These are phyloP conservation scores for Xerophyta viscosa DNA, from an alignment of 106 monocot genomes.

Conservation along the genomic window DNA sequence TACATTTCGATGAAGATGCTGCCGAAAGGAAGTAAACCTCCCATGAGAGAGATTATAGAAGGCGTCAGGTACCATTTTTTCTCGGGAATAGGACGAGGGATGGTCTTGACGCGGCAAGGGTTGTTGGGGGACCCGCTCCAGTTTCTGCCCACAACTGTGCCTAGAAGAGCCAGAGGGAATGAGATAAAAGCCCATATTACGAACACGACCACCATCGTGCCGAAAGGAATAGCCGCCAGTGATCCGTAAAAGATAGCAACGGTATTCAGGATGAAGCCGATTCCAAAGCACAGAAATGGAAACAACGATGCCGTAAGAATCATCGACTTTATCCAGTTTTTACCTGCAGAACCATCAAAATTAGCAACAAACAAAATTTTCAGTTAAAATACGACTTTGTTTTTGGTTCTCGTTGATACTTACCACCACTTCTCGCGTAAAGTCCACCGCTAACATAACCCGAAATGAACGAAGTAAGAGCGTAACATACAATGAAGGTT, in stretches of 20 bases:
- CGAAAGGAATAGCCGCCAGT: slow-evolving; percentile 10
- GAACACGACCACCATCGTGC: slow-evolving; percentile 9
- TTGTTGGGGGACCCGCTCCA: slow-evolving; percentile 55
- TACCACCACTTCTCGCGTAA: slow-evolving; percentile 96
- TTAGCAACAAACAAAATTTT: not conserved
- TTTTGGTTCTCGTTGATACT: slow-evolving; percentile 3
- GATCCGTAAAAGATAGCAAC: slow-evolving; percentile 43
- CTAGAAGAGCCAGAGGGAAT: slow-evolving; percentile 13
- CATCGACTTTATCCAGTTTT: slow-evolving; percentile 47
- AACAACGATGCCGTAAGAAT: slow-evolving; percentile 47
- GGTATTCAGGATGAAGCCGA: slow-evolving; percentile 61
- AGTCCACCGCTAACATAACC: slow-evolving; percentile 94
- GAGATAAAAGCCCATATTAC: slow-evolving; percentile 12
- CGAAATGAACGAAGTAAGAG: slow-evolving; percentile 93
- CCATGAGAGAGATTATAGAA: slow-evolving; percentile 57
- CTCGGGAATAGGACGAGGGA: slow-evolving; percentile 69
- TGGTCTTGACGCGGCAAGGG: slow-evolving; percentile 69
- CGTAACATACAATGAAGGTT: slow-evolving; percentile 95
- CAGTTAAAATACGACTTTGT: not conserved
- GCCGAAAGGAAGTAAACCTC: slow-evolving; percentile 68
- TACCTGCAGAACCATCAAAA: slow-evolving; percentile 19
- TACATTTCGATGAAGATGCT: slow-evolving; percentile 98
- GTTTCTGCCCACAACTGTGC: slow-evolving; percentile 11
- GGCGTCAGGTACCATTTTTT: slow-evolving; percentile 73
- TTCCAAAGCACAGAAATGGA: slow-evolving; percentile 59